Percentiles rank a stretch among this genome's conserved stretches.
Evolutionary conservation across 2,329 filamentous ascomycete genomes (phyloP).

Genomic region (Samsoniella hepiali): DNA sequence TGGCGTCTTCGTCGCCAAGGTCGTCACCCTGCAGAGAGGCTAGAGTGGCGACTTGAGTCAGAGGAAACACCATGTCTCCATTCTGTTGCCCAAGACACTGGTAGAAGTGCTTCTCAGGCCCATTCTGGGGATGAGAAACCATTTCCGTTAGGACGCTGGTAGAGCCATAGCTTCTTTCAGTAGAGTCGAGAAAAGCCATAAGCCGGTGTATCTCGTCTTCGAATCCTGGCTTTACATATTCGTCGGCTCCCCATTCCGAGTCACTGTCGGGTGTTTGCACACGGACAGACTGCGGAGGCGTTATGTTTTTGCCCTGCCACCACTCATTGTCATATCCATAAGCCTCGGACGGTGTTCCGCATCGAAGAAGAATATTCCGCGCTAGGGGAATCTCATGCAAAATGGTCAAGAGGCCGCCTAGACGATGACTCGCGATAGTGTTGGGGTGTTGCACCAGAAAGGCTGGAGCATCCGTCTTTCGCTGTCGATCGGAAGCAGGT

Average conservation of each 20-base stretch:
- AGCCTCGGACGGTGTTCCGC: constrained; percentile 38
- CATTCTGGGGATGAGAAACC: constrained; percentile 32
- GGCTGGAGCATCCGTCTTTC: constrained; percentile 42
- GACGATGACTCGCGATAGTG: constrained; percentile 36
- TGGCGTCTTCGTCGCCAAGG: constrained; percentile 33
- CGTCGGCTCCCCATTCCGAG: constrained; percentile 28
- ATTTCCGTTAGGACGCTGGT: constrained; percentile 45
- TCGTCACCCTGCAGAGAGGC: constrained; percentile 30
- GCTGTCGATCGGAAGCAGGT: constrained; percentile 43
- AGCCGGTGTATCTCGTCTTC: constrained; percentile 58
- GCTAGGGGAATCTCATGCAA: constrained; percentile 57
- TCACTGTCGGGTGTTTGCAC: constrained; percentile 29
- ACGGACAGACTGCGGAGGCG: constrained; percentile 29
- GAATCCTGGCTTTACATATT: constrained; percentile 37
- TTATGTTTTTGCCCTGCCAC: constrained; percentile 58
- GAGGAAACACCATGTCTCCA: constrained; percentile 27
- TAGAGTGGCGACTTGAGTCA: constrained; percentile 34
- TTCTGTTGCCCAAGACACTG: constrained; percentile 36
- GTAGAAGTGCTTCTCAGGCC: constrained; percentile 44
- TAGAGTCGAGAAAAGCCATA: constrained; percentile 60
- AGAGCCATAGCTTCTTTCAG: constrained; percentile 58
- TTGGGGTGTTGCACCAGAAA: constrained; percentile 45
- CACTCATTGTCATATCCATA: constrained; percentile 58
- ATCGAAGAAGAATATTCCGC: constrained; percentile 52
- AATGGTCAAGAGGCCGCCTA: constrained; percentile 57